Evolutionary conservation across 2,329 filamentous ascomycete species (phyloP), one percentile per base, ranked within the genome.

Genomic region (Basipetospora chlamydospora): DNA sequence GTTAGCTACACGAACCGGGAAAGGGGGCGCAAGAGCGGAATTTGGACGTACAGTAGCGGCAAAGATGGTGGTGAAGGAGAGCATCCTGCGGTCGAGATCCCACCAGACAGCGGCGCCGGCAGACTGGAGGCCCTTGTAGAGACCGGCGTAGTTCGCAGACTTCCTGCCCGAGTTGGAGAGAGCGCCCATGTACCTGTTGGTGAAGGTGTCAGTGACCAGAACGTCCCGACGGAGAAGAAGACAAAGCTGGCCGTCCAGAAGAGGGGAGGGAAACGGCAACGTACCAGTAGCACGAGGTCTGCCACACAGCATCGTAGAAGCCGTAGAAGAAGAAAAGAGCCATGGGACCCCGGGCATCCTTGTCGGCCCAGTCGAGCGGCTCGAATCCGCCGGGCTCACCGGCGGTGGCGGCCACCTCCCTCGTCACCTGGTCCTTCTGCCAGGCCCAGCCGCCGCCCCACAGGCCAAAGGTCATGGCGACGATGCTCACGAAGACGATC

Each of bases 101-200:
- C 73, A 82, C 49, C 73, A 80, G 47, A 87, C 71, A 40, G 81
- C 85, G 3, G 78, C 77, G 47, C 84, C 85, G 13, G 82, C 83
- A n/a, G 82, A 88, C 57, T 93, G 85, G 44, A 93, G 81, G 35
- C 61, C 52, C 44, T 90, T 90, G 70, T 90, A 90, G 64, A 82
- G 87, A 43, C 83, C 87, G 28, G 85, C 81, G 50, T 88, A 80
- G 64, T 95, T 94, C 61, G 88, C 87, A 20, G 88, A 73, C 57
- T 86, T 88, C 56, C 87, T 84, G 42, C 82, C 76, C 44, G 88
- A 93, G 71, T 96, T 96, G 52, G 83, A 87, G 29, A 95, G 67
- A 6, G 87, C 74, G 35, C 88, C 88, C 80, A 96, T 94, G 63
- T 80, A 87, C 78, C 77, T 80, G 41, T 44, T 54, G 77, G 76